Evolutionary conservation across 2,329 filamentous ascomycete species (phyloP), one percentile per base, ranked within the genome.

Genomic region (Juglanconis juglandina): DNA sequence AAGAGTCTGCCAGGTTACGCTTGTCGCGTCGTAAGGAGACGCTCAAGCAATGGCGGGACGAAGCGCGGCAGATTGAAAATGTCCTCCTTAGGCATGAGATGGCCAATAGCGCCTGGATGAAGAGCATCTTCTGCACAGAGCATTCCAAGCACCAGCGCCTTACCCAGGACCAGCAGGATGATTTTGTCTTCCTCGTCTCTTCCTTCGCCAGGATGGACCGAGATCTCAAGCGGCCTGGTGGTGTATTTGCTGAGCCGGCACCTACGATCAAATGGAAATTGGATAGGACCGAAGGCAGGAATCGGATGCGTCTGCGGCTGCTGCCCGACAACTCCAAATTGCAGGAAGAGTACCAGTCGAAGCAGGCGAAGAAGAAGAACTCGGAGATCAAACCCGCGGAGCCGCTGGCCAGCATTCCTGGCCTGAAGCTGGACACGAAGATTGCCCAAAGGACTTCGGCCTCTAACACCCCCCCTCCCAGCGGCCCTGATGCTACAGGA

Each of bases 241-340:
- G 90, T 1, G 81, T 98, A 1, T 89, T 96, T 62, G 87, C 89
- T 55, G 84, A 88, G 42, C 78, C 82, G 0, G 42, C 54, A 5
- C 78, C 80, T 3, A 73, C 83, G 1, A 79, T 80, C 0, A 96
- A 90, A 72, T 99, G 94, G 94, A 92, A 94, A 68, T 83, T 99
- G 13, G 95, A 99, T 70, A 88, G 96, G 68, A 98, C 95, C 0
- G 95, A 99, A 76, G 94, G 95, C 10, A 88, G 93, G 10, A 96
- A 97, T 72, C 88, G 96, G 17, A 98, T 98, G 92, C 87, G 96
- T 14, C 81, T 96, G 68, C 87, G 95, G 34, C 84, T 96, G 54
- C 81, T 97, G 1, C 90, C 93, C 1, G 93, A 97, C 70, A 85
- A 85, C 59, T 83, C 84, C 0, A 79, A 82, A 1, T 82, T 86